phyloP scores from a whole-genome alignment of 768 basidiomycete species.

The Termitomyces sp. region DNA sequence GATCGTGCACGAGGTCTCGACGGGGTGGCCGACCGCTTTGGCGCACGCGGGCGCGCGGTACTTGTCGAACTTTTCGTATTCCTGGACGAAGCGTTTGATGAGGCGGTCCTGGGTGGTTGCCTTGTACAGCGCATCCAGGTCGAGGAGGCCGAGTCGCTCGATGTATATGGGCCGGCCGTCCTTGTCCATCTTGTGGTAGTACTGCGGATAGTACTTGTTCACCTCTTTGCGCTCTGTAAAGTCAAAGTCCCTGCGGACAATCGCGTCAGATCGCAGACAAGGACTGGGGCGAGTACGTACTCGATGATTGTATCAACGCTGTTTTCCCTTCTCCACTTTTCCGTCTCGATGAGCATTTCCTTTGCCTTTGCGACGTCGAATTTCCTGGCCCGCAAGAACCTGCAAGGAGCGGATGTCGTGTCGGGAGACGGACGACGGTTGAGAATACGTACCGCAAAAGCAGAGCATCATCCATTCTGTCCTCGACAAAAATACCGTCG shows the following conservation, averaged over 20 bases:
- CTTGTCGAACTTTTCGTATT: constrained; percentile 86
- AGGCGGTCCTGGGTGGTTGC: constrained; percentile 84
- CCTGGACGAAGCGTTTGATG: constrained; percentile 81
- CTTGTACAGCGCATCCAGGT: constrained; percentile 76
- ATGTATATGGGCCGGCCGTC: constrained; percentile 96
- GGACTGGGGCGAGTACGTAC: constrained; percentile 32
- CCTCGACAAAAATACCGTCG: constrained; percentile 53
- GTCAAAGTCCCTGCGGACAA: constrained; percentile 59
- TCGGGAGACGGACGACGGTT: not conserved
- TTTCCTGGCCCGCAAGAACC: constrained; percentile 89
- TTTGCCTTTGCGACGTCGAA: constrained; percentile 84
- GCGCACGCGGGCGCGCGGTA: constrained; percentile 81
- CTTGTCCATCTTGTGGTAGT: constrained; percentile 96
- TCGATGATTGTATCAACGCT: constrained; percentile 68
- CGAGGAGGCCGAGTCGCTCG: constrained; percentile 86
- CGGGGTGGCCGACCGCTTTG: constrained; percentile 66
- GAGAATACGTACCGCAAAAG: constrained; percentile 44
- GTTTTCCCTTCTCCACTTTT: constrained; percentile 88
- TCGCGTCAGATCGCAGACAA: not conserved
- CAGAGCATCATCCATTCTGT: constrained; percentile 64
- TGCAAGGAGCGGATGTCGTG: constrained; percentile 18
- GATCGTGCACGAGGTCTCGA: constrained; percentile 98
- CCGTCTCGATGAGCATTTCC: constrained; percentile 73
- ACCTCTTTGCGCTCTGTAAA: constrained; percentile 81
- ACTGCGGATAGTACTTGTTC: constrained; percentile 92